Evolutionary conservation across 495 filamentous ascomycete species (phyloP).

Genomic region (Margaritispora aquatica): DNA sequence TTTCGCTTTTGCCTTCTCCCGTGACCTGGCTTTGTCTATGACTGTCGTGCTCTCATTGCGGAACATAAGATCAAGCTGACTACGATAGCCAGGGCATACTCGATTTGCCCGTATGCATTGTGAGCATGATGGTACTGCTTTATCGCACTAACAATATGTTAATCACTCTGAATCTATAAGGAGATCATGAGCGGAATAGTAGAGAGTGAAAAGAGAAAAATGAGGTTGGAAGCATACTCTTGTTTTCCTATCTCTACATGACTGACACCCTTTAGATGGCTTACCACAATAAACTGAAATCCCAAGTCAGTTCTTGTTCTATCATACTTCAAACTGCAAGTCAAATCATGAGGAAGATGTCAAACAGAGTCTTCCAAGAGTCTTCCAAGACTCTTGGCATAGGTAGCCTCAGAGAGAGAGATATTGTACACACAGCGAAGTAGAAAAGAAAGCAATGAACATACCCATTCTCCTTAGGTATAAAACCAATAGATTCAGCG

Average conservation of each 20-base stretch:
- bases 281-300: constrained; percentile 75
- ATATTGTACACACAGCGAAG: too few species aligned
- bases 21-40: constrained; percentile 50
- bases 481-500: too few species aligned
- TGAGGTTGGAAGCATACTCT: constrained; percentile 26
- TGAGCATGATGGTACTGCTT: constrained; percentile 54
- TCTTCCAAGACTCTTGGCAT: too few species aligned
- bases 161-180: not conserved
- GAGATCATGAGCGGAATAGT: too few species aligned
- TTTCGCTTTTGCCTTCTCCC: constrained; percentile 31
- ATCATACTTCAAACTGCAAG: too few species aligned
- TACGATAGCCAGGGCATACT: constrained; percentile 65
- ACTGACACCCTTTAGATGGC: constrained; percentile 62
- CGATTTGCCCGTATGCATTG: constrained; percentile 59
- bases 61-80: constrained; percentile 66
- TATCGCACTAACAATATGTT: constrained; percentile 51
- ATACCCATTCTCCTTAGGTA: too few species aligned
- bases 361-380: too few species aligned
- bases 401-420: too few species aligned
- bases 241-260: constrained; percentile 50
- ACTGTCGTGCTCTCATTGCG: constrained; percentile 66
- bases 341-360: too few species aligned
- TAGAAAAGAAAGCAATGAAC: too few species aligned
- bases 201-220: not conserved
- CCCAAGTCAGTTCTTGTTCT: too few species aligned